These are phyloP conservation scores for Oryza officinalis DNA, from an alignment of 176 grass and related monocot genomes.

Conservation along the genomic window DNA sequence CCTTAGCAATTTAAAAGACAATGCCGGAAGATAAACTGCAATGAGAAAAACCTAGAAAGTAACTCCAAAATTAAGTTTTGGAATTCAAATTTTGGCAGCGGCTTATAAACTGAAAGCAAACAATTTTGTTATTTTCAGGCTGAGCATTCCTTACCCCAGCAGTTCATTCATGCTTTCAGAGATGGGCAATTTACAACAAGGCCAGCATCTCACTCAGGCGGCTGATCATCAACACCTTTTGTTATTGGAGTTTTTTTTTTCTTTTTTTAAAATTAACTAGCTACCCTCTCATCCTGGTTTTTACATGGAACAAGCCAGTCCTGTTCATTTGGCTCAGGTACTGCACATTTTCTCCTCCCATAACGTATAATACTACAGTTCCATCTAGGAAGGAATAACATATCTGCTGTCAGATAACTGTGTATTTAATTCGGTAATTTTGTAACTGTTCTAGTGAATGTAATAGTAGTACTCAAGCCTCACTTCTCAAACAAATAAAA, in stretches of 20 bases:
- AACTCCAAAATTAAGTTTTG: too few relatives aligned
- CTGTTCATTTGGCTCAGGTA: neutral
- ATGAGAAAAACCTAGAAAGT: too few relatives aligned
- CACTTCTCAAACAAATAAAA: neutral
- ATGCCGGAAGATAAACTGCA: too few relatives aligned
- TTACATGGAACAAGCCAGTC: neutral
- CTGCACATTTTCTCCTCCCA: neutral
- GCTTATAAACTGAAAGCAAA: too few relatives aligned
- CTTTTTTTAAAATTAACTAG: neutral
- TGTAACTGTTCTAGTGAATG: neutral
- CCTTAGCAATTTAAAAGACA: too few relatives aligned
- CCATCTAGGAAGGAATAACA: neutral
- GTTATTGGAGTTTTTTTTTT: neutral
- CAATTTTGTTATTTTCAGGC: conserved; percentile 16
- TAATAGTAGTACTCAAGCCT: neutral
- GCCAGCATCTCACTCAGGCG: conserved; percentile 42
- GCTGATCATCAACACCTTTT: conserved; percentile 7
- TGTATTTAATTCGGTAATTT: neutral
- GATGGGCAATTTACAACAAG: conserved; percentile 50
- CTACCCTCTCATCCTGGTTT: conserved; percentile 1
- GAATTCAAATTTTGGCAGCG: too few relatives aligned
- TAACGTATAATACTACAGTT: neutral
- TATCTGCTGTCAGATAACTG: neutral
- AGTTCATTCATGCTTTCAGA: conserved; percentile 47
- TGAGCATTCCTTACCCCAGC: conserved; percentile 52